Base-by-base conservation (phyloP, 805 yeast genomes). In the Saccharomyces eubayanus region DNA sequence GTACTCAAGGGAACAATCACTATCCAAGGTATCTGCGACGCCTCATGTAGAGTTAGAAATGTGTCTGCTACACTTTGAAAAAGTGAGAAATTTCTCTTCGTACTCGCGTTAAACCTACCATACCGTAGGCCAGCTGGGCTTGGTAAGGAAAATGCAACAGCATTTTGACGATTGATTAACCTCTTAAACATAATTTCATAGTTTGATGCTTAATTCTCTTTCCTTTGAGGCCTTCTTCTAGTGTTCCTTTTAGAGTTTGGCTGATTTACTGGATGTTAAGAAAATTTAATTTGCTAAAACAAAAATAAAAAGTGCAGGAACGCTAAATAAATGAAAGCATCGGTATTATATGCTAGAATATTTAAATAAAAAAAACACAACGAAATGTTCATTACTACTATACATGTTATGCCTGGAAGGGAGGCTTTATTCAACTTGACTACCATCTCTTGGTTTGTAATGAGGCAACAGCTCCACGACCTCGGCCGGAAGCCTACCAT, bases 381-480 rank as follows among this genome's bases (percentile, higher is more conserved):
- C 14, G 10, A 29, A 48, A 12, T 31, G 10, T 20, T 48, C 43
- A 28, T 30, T 28, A 36, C 24, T 40, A 49, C 20, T 30, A 49
- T 21, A 36, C 31, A 48, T 20, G 47, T 28, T 24, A 9, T 20
- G 11, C 16, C n/a, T 20, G 21, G 21, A 31, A 8, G 11, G 43
- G 14, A 30, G 20, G 27, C 14, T 11, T 47, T 52, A 83, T 66
- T 84, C 88, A 53, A 79, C 81, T 48, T 84, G 91, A 70, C 86
- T 79, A 36, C 99, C 99, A 68, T 94, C 99, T 70, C 99, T 80
- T 40, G 99, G 98, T 57, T 97, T 81, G 71, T 94, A 94, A 52
- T 81, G 82, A 45, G 83, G 84, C 64, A 94, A 74, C 52, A 84
- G 87, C 46, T 80, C 82, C 6, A 87, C 79, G 40, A 89, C 82